Evolutionary conservation across 192 early-diverging fungal species (phyloP), one percentile per base, ranked within the genome.

Genomic region (Neocallimastix lanati): DNA sequence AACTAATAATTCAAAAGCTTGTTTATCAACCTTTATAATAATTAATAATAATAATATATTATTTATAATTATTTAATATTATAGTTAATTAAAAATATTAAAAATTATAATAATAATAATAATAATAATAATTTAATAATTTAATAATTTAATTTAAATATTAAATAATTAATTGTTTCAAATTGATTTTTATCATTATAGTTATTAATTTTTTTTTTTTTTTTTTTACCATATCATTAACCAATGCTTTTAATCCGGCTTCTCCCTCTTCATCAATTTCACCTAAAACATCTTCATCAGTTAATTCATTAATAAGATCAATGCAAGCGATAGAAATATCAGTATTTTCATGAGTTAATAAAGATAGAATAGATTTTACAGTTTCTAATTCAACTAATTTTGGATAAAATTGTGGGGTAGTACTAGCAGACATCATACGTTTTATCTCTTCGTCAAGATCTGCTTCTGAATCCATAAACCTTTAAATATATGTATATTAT

Each of bases 381-480:
- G 88, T 90, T 27, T 87, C 90, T 76, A 98, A 81, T 29, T 92
- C 86, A 4, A 96, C 88, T 7, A 96, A 85, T 11, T 88, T 86
- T 6, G 88, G 85, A 80, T 96, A 95, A 28, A 92, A 83, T 27
- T 96, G 91, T 15, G 96, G 95, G 12, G 89, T 91, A 77, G 93
- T 92, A 13, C 94, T 91, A 67, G 95, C 82, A 25, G 89, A 86
- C 80, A 92, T 83, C 77, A 99, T 83, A 30, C 84, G 85, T 79
- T 95, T 93, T 76, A 97, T 91, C 37, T 93, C 93, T 81, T 96
- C 94, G 80, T 96, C 96, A 33, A 99, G 86, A 81, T 97, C 96
- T 14, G 94, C 91, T 83, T 99, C 97, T 29, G 96, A 97, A 78
- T 97, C 96, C 81, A 96, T 93, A 84, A 98, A 98, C 77, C 88